Conservation (phyloP, 768 basidiomycete genomes). For the Zangia roseola region DNA sequence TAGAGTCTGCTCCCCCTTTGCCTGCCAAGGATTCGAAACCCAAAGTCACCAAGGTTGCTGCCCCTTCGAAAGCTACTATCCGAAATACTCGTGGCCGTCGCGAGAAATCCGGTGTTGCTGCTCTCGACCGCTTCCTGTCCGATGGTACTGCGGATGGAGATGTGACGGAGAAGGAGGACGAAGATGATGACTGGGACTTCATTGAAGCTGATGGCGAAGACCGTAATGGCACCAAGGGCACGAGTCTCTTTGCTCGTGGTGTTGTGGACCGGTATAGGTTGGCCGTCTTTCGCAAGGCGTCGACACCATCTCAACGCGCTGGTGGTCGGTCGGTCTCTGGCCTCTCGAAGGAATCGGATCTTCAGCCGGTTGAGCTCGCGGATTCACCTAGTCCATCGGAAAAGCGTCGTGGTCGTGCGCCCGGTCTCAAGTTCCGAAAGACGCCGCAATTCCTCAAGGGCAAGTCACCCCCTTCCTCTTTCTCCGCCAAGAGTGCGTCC, state of each 20-base stretch:
- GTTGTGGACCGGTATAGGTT: constrained; percentile 86
- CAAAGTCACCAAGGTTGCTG: constrained; percentile 22
- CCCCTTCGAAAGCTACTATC: constrained; percentile 14
- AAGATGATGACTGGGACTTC: constrained; percentile 92
- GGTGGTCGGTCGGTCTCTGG: constrained; percentile 54
- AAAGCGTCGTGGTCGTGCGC: constrained; percentile 65
- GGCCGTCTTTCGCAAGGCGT: constrained; percentile 82
- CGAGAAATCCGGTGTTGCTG: constrained; percentile 82
- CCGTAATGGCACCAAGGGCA: constrained; percentile 74
- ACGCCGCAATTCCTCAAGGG: constrained; percentile 72
- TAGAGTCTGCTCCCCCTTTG: constrained; percentile 26
- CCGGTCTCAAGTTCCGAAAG: constrained; percentile 70
- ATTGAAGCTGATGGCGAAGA: constrained; percentile 84
- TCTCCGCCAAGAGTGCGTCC: constrained; percentile 31
- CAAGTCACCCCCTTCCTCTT: constrained; percentile 55
- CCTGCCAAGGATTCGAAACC: constrained; percentile 34
- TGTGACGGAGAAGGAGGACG: constrained; percentile 39
- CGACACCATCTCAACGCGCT: constrained; percentile 54
- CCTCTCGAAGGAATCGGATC: constrained; percentile 54
- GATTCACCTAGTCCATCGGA: constrained; percentile 48
- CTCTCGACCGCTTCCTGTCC: constrained; percentile 70
- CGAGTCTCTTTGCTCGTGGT: constrained; percentile 86
- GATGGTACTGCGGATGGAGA: constrained; percentile 48
- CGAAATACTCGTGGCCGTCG: constrained; percentile 47
- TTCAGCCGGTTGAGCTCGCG: constrained; percentile 35